Evolutionary conservation across 1,284 basidiomycete genomes (phyloP), one percentile per base, ranked within the genome.

Genomic region (Prillingera fragicola): DNA sequence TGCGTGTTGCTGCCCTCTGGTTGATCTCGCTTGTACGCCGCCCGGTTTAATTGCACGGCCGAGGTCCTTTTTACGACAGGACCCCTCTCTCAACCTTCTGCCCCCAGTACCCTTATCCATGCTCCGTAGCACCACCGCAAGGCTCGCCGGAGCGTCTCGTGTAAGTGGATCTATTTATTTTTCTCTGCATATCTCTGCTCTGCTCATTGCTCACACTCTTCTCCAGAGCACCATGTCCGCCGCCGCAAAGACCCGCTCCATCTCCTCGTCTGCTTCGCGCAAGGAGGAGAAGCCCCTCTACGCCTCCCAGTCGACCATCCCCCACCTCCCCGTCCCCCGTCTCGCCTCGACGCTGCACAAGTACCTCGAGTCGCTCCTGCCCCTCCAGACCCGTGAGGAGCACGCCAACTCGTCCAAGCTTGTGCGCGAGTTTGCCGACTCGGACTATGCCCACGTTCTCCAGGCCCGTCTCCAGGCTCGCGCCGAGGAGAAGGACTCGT

Each of bases 351-450:
- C 91, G 0, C 76, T 85, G 19, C 65, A 78, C 40, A 92, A 92
- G 66, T 96, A 94, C 74, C 80, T 92, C 56, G 85, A 89, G 56
- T 80, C 83, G 1, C 80, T 91, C 28, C 73, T 79, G 38, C 89
- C 90, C 0, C 82, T 85, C 50, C 75, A 89, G 26, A 78, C 83
- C 0, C 71, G 78, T 2, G 72, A 76, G 12, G 80, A 82, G 47
- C 85, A 80, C 59, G 67, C 75, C 8, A 72, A 73, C 36, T 85
- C 87, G 5, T 73, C 79, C 50, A 55, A 74, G 0, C 74, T 74
- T 14, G 85, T 91, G 9, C 73, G 81, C 17, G 73, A 76, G 3
- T 97, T 97, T 66, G 73, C 85, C 21, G 63, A 75, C 17, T 86
- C 85, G 0, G 79, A 82, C 1, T 78, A 82, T 45, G 81, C 83